A percentile compares a stretch with the other conserved stretches of the same genome.
These are phyloP conservation scores for Eimeria acervulina DNA, from an alignment of 169 alveolate genomes.

Conservation along the genomic window DNA sequence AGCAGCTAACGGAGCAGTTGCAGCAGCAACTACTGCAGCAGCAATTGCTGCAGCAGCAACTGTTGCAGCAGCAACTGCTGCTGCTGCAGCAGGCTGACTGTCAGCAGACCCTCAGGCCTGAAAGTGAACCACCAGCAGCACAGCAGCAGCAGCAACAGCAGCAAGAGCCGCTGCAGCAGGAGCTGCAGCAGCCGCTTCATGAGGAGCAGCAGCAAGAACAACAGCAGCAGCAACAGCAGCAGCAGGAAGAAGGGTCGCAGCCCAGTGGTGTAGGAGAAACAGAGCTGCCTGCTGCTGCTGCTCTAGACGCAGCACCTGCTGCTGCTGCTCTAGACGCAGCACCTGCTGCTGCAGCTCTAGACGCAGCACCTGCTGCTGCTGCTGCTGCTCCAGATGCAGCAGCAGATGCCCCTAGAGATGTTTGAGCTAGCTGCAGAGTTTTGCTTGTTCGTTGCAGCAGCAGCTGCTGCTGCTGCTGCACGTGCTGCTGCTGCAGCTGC, in stretches of 20 bases:
- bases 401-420: not conserved
- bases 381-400: not conserved
- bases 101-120: conserved; percentile 2
- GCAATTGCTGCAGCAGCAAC: conserved; percentile 28
- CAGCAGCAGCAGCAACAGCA: conserved; percentile 29
- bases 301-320: not conserved
- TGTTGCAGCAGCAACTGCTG: conserved; percentile 28
- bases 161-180: not conserved
- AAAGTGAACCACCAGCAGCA: not conserved
- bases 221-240: not conserved
- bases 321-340: conserved; percentile 16
- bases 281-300: not conserved
- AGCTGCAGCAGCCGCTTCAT: not conserved
- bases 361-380: conserved; percentile 7
- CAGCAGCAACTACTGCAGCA: conserved; percentile 63
- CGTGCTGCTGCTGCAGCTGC: not conserved
- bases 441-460: not conserved
- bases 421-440: not conserved
- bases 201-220: conserved; percentile 10
- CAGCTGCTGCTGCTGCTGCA: not conserved
- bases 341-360: conserved; percentile 3
- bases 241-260: conserved; percentile 12
- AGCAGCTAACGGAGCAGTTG: conserved; percentile 34
- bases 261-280: not conserved
- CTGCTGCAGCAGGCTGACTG: conserved; percentile 7